A percentile compares a stretch with the other conserved stretches of the same genome.
phyloP scores from a whole-genome alignment of 176 grass and related monocot species.

The Urochloa ruziziensis region DNA sequence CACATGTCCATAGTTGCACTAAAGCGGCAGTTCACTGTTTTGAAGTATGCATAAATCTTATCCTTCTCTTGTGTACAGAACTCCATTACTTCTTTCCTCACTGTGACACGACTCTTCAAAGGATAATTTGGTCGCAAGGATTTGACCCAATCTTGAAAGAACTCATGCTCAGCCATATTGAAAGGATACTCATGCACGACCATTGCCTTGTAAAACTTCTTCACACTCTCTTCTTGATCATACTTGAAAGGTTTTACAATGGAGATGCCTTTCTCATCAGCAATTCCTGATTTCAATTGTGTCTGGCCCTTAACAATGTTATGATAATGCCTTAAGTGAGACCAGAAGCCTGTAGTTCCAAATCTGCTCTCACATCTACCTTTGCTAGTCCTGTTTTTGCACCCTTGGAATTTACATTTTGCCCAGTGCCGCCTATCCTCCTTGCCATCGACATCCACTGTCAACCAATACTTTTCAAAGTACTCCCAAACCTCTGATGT shows the following conservation, averaged over 20 bases:
- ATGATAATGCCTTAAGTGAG: neutral
- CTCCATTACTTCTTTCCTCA: no score
- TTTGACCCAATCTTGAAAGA: no score
- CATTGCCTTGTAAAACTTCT: neutral
- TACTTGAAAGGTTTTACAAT: neutral
- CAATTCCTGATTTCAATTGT: no score
- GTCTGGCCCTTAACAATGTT: neutral
- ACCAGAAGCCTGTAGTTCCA: neutral
- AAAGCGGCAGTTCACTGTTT: no score
- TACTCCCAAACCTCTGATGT: neutral
- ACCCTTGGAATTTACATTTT: neutral
- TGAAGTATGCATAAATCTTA: no score
- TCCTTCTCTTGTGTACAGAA: no score
- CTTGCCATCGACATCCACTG: neutral
- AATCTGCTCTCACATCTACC: neutral
- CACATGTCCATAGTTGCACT: no score
- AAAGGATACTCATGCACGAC: neutral
- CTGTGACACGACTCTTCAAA: no score
- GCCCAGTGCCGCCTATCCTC: neutral
- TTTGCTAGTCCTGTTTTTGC: neutral
- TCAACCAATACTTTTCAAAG: neutral
- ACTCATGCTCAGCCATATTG: neutral
- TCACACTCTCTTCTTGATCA: neutral
- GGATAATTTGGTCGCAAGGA: no score
- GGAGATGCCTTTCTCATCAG: accelerated